A percentile compares a stretch with the other conserved stretches of the same genome.
These are phyloP conservation scores for Gamarada debralockiae DNA, from an alignment of 495 filamentous ascomycete genomes.

Conservation along the genomic window DNA sequence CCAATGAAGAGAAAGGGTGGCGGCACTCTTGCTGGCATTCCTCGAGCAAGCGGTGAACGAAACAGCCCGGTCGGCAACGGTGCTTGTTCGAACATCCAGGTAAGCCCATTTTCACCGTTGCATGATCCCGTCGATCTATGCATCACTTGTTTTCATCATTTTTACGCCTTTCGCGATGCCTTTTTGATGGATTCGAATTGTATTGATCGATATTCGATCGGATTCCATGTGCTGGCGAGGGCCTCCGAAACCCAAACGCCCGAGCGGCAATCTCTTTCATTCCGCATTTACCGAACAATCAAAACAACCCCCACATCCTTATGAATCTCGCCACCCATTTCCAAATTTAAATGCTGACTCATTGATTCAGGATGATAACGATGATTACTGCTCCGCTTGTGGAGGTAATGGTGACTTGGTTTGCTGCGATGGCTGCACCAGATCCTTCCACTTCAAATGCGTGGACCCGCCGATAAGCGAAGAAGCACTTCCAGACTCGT, in stretches of 20 bases:
- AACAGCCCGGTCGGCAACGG: slow-evolving; percentile 41
- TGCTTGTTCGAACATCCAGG: slow-evolving; percentile 32
- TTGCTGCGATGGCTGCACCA: slow-evolving; percentile 87
- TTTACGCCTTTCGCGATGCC: not conserved
- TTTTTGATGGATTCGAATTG: not conserved
- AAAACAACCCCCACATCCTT: slow-evolving; percentile 14
- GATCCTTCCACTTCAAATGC: slow-evolving; percentile 84
- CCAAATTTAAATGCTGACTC: slow-evolving; percentile 15
- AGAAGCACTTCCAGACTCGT: slow-evolving; percentile 63
- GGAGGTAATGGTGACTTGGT: slow-evolving; percentile 76
- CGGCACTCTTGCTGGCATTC: slow-evolving; percentile 44
- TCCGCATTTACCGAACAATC: slow-evolving; percentile 19
- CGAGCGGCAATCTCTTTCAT: slow-evolving; percentile 22
- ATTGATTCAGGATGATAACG: slow-evolving; percentile 64
- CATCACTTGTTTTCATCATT: not conserved
- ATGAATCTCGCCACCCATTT: slow-evolving; percentile 8
- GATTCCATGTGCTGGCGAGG: too few species aligned
- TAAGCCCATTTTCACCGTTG: slow-evolving; percentile 28
- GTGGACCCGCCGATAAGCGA: slow-evolving; percentile 71
- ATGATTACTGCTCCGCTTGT: slow-evolving; percentile 83
- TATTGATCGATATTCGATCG: not conserved
- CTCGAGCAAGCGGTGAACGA: slow-evolving; percentile 45
- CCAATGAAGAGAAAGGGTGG: slow-evolving; percentile 54
- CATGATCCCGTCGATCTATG: not conserved
- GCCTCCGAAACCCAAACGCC: slow-evolving; percentile 8